Evolutionary conservation across 75 land plant species (phyloP).

Genomic region (Cunninghamia lanceolata): DNA sequence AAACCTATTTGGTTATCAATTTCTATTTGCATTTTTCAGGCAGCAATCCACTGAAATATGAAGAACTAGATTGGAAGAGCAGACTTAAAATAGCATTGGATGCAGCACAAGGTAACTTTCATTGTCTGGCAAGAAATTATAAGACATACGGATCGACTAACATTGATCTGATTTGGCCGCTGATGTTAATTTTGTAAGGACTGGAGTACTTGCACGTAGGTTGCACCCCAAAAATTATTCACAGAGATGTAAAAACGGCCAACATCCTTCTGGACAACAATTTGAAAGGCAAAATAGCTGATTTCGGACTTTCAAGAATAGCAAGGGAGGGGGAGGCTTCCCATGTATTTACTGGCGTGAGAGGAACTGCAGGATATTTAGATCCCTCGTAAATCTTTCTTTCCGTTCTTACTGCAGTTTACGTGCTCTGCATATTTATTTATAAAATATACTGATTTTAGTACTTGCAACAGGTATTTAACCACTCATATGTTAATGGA

Average conservation of each 20-base stretch:
- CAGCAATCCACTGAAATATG: too few relatives aligned
- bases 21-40: too few relatives aligned
- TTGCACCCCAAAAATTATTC: conserved; percentile 9
- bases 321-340: conserved; percentile 7
- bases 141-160: too few relatives aligned
- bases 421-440: too few relatives aligned
- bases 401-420: too few relatives aligned
- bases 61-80: conserved; percentile 18
- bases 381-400: conserved; percentile 25
- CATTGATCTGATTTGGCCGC: too few relatives aligned
- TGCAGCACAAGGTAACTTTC: conserved; percentile 6
- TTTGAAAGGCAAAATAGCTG: conserved; percentile 23
- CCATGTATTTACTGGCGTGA: conserved; percentile 8
- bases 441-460: too few relatives aligned
- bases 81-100: conserved; percentile 12
- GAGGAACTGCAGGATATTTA: conserved; percentile 25
- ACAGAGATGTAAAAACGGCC: background rate
- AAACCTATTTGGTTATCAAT: background rate
- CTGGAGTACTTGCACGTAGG: conserved; percentile 20
- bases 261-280: background rate
- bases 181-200: conserved; percentile 7
- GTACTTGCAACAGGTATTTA: conserved; percentile 11
- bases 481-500: conserved; percentile 12
- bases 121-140: too few relatives aligned
- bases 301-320: conserved; percentile 26